These are phyloP conservation scores for Juglanconis sp. DNA, from an alignment of 2,329 filamentous ascomycete genomes.

Conservation along the genomic window DNA sequence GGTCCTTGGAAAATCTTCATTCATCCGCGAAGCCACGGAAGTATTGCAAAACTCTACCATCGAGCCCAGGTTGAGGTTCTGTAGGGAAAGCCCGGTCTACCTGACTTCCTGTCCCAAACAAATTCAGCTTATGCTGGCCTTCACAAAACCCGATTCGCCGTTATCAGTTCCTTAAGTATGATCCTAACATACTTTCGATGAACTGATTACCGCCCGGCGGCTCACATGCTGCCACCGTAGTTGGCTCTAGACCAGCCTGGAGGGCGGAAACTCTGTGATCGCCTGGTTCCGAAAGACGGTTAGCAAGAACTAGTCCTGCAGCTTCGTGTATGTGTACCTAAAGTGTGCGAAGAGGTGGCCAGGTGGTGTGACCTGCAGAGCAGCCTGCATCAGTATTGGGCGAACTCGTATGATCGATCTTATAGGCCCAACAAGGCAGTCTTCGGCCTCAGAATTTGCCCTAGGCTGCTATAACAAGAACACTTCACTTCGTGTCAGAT, in stretches of 20 bases:
- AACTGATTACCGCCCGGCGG: conserved; percentile 25
- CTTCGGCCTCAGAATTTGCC: too few relatives aligned
- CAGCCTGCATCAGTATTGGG: too few relatives aligned
- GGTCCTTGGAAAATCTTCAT: too few relatives aligned
- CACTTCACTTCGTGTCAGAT: too few relatives aligned
- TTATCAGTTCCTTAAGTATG: too few relatives aligned
- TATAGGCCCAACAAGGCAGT: too few relatives aligned
- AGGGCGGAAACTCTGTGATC: conserved; percentile 24
- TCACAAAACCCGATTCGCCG: too few relatives aligned
- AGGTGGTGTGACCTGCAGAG: neutral
- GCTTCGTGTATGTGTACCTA: conserved; percentile 16
- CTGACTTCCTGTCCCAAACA: conserved; percentile 12
- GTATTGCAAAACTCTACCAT: conserved; percentile 30
- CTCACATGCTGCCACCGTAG: conserved; percentile 23
- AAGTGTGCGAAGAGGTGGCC: neutral
- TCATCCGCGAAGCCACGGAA: conserved; percentile 21
- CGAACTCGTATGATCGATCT: too few relatives aligned
- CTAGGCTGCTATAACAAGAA: too few relatives aligned
- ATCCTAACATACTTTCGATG: conserved; percentile 19
- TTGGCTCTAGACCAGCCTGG: conserved; percentile 24
- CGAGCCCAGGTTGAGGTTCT: conserved; percentile 21
- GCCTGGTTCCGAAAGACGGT: conserved; percentile 24
- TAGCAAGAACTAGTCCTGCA: conserved; percentile 25
- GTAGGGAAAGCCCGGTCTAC: conserved; percentile 26
- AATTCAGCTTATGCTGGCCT: too few relatives aligned